Evolutionary conservation across 1,284 basidiomycete species (phyloP), one percentile per base, ranked within the genome.

Genomic region (Ustilago crameri): DNA sequence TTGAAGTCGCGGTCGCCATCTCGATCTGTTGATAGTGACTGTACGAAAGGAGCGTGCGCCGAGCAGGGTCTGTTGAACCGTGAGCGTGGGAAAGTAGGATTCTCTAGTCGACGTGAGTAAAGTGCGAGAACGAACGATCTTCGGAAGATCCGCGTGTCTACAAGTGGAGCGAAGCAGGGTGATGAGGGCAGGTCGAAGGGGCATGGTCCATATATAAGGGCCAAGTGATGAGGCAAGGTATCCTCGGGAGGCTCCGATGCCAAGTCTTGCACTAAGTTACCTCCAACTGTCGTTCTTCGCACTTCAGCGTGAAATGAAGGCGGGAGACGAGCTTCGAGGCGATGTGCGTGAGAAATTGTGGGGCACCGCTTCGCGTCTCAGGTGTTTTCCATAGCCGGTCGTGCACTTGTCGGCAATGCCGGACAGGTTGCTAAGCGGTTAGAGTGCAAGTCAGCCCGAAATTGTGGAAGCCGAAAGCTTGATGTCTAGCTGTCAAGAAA

Each of bases 41-140:
- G 41, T 49, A 51, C 3, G 49, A 53, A 17, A 61, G 20, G 20
- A 20, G 37, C 23, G 50, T 34, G 46, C 53, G 41, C 15, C n/a
- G 34, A 32, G 22, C 17, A 15, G 23, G 17, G 3, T 14, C 23
- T 12, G 0, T 18, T 17, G 23, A 27, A n/a, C n/a, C n/a, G n/a
- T n/a, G 18, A 41, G 64, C 56, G 64, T 67, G 64, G 38, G 58
- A 67, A 46, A 7, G 41, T 34, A 35, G 46, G 26, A 34, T 12
- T 32, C 27, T 9, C n/a, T 22, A 10, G 26, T 20, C 7, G 12
- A 1, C 15, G n/a, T 35, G 7, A 20, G 17, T 23, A 46, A 3
- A 0, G 40, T 32, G 5, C 18, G 38, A 9, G 37, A 12, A 18
- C 27, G 18, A 24, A 47, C 17, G 17, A 51, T 14, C 23, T 12